Evolutionary conservation across 2,329 filamentous ascomycete species (phyloP), one percentile per base, ranked within the genome.

Genomic region (Cordyceps javanica): DNA sequence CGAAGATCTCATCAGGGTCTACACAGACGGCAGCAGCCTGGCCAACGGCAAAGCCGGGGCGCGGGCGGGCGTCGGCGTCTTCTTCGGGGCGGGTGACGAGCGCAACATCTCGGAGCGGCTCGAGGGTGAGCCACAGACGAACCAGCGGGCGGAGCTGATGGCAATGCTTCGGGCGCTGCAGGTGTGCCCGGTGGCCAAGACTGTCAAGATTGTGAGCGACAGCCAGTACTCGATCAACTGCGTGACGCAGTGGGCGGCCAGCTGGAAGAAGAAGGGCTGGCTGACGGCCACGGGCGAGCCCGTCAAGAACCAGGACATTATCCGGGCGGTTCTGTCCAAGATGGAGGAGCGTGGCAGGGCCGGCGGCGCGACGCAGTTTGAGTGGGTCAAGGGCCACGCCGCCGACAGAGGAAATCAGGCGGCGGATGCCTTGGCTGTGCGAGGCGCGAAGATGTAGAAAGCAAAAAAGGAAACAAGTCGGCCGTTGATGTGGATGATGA

Each of bases 81-180:
- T 71, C 65, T 88, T 88, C 65, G 85, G 83, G 6, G 64, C 69
- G 19, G 70, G 70, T 2, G 85, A 88, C 66, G 61, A 73, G 28
- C 78, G 84, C 62, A 87, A 86, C 67, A 69, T 96, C 25, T 90
- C 89, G 13, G 91, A 95, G 72, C 84, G 86, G 4, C 81, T 97
- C 2, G 73, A 79, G 53, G 91, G 91, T 52, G 77, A 80, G 16
- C 78, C 80, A 10, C 94, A 97, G 73, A 97, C 94, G 1, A 99
- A 99, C 69, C 91, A 97, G 71, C 89, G 94, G 3, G 94, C 93
- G n/a, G 94, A 99, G 74, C 78, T 99, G 59, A 92, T 89, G 25
- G 94, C 91, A 8, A 88, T 97, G 61, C 77, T 90, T 30, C 88
- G 92, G 58, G 92, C 92, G 0, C 78, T 97, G 23, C 85, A 97